Conservation (phyloP, 2,329 filamentous ascomycete species). For the Epichloe gansuensis region DNA sequence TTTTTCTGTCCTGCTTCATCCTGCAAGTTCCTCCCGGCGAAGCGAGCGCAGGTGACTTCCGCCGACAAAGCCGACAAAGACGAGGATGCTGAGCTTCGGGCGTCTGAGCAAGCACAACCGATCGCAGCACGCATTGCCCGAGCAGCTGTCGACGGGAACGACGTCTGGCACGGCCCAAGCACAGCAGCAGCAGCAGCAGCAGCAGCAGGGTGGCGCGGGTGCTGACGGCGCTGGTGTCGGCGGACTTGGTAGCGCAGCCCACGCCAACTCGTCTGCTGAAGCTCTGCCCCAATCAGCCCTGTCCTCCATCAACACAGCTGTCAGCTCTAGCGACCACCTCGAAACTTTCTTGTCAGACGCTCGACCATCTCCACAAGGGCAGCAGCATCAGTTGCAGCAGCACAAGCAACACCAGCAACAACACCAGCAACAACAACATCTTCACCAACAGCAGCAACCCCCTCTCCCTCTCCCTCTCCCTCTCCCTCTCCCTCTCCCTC, state of each 20-base stretch:
- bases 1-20: conserved; percentile 1
- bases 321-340: conserved; percentile 29
- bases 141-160: conserved; percentile 24
- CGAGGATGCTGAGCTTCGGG: conserved; percentile 39
- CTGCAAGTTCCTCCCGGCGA: neutral
- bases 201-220: neutral
- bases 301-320: conserved; percentile 27
- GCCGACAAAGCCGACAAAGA: conserved; percentile 4
- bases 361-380: conserved; percentile 10
- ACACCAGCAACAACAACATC: conserved; percentile 14
- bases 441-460: conserved; percentile 16
- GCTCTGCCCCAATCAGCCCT: conserved; percentile 32
- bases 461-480: conserved; percentile 11
- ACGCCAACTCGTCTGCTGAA: conserved; percentile 19
- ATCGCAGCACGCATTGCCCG: conserved; percentile 42
- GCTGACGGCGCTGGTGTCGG: neutral
- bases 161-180: conserved; percentile 15
- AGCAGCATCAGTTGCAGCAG: conserved; percentile 11
- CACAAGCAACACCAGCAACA: conserved; percentile 13
- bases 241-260: conserved; percentile 6
- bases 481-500: conserved; percentile 13
- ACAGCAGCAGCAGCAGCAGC: neutral
- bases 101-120: conserved; percentile 43
- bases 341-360: conserved; percentile 25
- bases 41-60: neutral